These are phyloP conservation scores for Leucosporidium scottii DNA, from an alignment of 768 basidiomycete genomes.

Conservation along the genomic window DNA sequence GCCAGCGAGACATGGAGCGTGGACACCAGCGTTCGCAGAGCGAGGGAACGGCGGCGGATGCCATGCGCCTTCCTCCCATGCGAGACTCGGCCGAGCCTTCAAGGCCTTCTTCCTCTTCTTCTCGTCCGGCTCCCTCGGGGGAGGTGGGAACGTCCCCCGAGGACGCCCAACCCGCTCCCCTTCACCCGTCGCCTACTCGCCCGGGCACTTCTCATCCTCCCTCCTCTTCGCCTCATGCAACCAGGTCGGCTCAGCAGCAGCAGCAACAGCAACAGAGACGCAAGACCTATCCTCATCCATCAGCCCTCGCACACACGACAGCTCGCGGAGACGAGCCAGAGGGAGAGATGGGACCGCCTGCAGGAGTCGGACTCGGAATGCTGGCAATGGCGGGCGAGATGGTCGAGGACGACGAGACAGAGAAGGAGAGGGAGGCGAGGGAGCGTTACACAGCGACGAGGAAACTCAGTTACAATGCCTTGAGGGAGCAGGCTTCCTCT, in stretches of 20 bases:
- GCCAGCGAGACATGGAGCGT: neutral
- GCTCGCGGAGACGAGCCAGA: neutral
- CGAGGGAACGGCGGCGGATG: neutral
- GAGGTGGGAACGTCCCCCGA: no score
- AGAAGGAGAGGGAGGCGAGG: neutral
- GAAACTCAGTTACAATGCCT: no score
- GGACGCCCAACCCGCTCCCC: neutral
- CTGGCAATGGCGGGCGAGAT: slow-evolving; percentile 10
- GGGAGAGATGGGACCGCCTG: neutral
- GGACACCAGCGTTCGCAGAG: neutral
- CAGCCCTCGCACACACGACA: neutral
- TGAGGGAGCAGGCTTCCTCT: no score
- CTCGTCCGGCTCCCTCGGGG: no score
- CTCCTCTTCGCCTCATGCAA: neutral
- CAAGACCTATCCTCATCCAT: neutral
- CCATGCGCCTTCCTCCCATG: slow-evolving; percentile 4
- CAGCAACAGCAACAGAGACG: neutral
- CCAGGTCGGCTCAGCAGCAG: neutral
- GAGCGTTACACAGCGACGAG: neutral
- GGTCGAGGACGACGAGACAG: neutral
- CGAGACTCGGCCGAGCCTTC: no score
- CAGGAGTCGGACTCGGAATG: slow-evolving; percentile 7
- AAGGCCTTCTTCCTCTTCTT: no score
- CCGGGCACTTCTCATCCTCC: neutral
- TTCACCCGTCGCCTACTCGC: neutral